Evolutionary conservation across 371 early-diverging fungal genomes (phyloP).

Genomic region (Gilbertella persicaria): DNA sequence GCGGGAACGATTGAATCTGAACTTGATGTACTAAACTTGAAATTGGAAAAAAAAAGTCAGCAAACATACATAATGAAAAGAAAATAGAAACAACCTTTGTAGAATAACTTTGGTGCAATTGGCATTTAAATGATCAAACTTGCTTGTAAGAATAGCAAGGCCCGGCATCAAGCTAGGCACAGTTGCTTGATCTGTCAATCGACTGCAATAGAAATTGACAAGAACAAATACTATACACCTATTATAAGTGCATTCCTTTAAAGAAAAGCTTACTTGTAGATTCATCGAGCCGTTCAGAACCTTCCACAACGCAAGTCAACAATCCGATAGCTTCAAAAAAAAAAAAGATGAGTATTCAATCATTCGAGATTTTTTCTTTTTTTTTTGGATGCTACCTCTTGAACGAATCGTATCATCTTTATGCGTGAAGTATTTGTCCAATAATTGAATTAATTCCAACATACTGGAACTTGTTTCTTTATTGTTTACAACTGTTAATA

Average conservation of each 20-base stretch:
- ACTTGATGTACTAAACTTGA: not conserved
- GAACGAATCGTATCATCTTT: slow-evolving; percentile 9
- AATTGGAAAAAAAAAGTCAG: no score
- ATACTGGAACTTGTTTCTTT: slow-evolving; percentile 6
- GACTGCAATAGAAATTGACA: slow-evolving; percentile 73
- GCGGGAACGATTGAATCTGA: slow-evolving; percentile 60
- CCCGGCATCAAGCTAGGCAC: slow-evolving; percentile 72
- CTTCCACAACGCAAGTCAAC: slow-evolving; percentile 3
- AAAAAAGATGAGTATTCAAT: no score
- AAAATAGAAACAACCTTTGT: slow-evolving; percentile 37
- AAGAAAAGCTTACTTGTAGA: slow-evolving; percentile 3
- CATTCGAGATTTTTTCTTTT: no score
- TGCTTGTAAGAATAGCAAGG: slow-evolving; percentile 52
- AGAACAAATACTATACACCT: slow-evolving; percentile 55
- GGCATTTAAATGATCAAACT: slow-evolving; percentile 56
- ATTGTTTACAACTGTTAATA: slow-evolving; percentile 3
- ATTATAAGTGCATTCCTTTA: no score
- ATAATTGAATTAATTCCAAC: slow-evolving; percentile 4
- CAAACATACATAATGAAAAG: no score
- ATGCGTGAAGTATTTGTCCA: slow-evolving; percentile 7
- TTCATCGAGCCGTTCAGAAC: slow-evolving; percentile 6
- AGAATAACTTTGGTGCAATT: slow-evolving; percentile 50
- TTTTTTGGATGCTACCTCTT: slow-evolving; percentile 10
- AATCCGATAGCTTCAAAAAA: slow-evolving; percentile 14
- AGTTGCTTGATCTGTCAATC: slow-evolving; percentile 69